Evolutionary conservation across 179 eudicot genomes (phyloP), one percentile per base, ranked within the genome.

Genomic region (Corrigiola litoralis): DNA sequence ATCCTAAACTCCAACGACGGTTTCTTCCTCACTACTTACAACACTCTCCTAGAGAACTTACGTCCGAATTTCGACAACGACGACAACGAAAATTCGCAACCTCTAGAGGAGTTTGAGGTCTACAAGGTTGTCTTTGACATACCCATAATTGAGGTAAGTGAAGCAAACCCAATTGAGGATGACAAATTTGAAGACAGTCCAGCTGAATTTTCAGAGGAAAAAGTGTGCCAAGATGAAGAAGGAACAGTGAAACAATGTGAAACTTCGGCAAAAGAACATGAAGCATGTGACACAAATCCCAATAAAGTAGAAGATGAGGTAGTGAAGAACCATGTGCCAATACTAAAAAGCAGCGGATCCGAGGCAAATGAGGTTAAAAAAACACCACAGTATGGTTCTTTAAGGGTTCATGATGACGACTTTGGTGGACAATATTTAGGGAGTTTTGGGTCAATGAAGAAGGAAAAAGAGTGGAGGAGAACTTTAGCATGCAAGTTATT

Each of bases 401-500:
- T 64, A 0, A 58, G 33, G 52, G 23, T 36, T 23, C 31, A 58
- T 10, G 40, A 63, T 25, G 57, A 33, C 10, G 46, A 64, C 16
- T 9, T 61, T 38, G 74, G 72, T 17, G 61, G 16, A 9, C 59
- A 71, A 2, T 52, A 38, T 40, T 63, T 83, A 14, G 75, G 83
- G 20, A 82, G 75, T 58, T 79, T 73, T 21, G 89, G 92, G 24
- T 90, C 98, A 0, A 87, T 82, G 87, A 90, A 87, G 69, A 87
- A 69, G 66, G 96, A 84, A 41, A 90, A 73, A 41, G 99, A 94
- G 28, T 94, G 97, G 97, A 86, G 82, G 53, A 76, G 87, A 63
- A 90, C 99, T 2, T 66, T 94, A 31, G 99, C 95, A 0, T 87
- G 97, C 52, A 90, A 87, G 72, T 71, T 94, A 3, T 94, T 90